These are phyloP conservation scores for Fraxinus ornus DNA, from an alignment of 305 asterid species.

Conservation along the genomic window DNA sequence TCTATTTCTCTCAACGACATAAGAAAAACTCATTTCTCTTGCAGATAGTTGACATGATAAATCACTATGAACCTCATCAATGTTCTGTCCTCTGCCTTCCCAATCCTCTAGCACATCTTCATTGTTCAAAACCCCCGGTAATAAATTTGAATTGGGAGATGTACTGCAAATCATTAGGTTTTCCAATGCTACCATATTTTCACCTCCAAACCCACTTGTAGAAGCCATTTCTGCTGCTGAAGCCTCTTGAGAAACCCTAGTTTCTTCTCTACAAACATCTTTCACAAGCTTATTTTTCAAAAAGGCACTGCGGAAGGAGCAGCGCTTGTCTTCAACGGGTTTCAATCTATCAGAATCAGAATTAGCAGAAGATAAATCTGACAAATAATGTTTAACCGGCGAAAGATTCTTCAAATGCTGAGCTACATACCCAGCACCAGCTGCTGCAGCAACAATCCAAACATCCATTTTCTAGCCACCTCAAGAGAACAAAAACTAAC, in stretches of 20 bases:
- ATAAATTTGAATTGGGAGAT: slow-evolving; percentile 20
- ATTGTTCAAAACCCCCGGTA: slow-evolving; percentile 15
- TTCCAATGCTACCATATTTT: neutral
- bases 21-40: slow-evolving; percentile 43
- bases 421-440: slow-evolving; percentile 43
- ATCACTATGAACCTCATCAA: slow-evolving; percentile 30
- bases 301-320: neutral
- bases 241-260: neutral
- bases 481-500: slow-evolving; percentile 5
- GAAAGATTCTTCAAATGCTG: slow-evolving; percentile 41
- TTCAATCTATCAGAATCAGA: slow-evolving; percentile 1
- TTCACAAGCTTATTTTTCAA: neutral
- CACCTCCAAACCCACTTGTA: neutral
- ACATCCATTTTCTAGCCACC: slow-evolving; percentile 34
- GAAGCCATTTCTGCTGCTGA: neutral
- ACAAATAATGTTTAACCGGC: slow-evolving; percentile 15
- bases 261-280: neutral
- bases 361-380: slow-evolving; percentile 25
- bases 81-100: slow-evolving; percentile 26
- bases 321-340: neutral
- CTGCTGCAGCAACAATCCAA: slow-evolving; percentile 46
- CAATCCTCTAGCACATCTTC: slow-evolving; percentile 32
- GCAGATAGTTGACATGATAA: slow-evolving; percentile 34
- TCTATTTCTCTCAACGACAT: slow-evolving; percentile 45
- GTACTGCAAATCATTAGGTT: slow-evolving; percentile 14